phyloP scores from a whole-genome alignment of 164 flowering plant species.

The Sextonia rubra region DNA sequence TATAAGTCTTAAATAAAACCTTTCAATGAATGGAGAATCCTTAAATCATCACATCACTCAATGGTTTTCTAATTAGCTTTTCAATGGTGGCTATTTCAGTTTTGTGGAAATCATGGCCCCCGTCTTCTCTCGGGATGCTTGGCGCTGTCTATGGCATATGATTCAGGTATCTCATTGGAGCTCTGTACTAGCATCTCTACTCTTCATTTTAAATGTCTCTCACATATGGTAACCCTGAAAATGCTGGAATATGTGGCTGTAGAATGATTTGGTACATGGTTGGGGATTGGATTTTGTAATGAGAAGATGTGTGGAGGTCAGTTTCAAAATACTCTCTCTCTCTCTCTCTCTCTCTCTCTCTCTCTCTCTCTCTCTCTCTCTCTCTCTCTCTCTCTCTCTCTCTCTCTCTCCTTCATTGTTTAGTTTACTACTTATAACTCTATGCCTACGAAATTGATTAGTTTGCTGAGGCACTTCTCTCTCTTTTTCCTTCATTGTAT shows the following conservation, averaged over 20 bases:
- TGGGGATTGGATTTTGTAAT: constrained; percentile 98
- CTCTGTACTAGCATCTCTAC: neutral
- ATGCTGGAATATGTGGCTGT: constrained; percentile 21
- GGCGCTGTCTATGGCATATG: constrained; percentile 96
- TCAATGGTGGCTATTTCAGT: constrained; percentile 26
- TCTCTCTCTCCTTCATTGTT: neutral
- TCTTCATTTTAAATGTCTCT: neutral
- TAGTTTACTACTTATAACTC: too few relatives aligned
- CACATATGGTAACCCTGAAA: neutral
- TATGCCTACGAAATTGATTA: too few relatives aligned
- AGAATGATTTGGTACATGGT: constrained; percentile 99
- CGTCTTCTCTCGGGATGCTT: constrained; percentile 80
- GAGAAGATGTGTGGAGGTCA: constrained; percentile 90
- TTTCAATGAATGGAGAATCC: too few relatives aligned
- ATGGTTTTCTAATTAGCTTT: too few relatives aligned
- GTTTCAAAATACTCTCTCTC: constrained; percentile 17
- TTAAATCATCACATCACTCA: too few relatives aligned
- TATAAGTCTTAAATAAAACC: too few relatives aligned
- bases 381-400: too few relatives aligned
- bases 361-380: too few relatives aligned
- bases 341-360: neutral
- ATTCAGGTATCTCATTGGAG: constrained; percentile 53
- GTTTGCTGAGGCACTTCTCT: too few relatives aligned
- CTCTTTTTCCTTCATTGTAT: too few relatives aligned
- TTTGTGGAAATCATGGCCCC: constrained; percentile 98